phyloP scores from a whole-genome alignment of 192 early-diverging fungal species.

The Thoreauomyces humboldtii region DNA sequence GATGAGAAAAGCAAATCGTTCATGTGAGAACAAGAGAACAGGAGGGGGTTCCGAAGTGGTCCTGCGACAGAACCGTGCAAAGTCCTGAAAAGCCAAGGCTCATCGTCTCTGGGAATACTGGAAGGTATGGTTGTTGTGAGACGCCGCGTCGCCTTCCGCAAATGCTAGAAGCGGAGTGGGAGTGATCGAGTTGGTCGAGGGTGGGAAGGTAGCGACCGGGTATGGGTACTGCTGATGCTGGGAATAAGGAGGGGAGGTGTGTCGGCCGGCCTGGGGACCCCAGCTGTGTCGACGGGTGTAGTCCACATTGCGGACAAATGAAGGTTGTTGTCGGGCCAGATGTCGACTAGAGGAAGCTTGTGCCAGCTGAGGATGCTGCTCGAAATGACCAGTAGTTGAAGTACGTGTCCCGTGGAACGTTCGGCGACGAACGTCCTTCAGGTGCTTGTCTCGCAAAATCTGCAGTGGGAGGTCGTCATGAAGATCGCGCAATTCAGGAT shows the following conservation, averaged over 20 bases:
- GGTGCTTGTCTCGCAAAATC: background rate
- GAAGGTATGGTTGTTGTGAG: no score
- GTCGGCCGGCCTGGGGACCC: background rate
- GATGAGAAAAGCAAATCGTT: no score
- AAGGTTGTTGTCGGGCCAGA: background rate
- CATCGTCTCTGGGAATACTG: no score
- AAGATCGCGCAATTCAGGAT: background rate
- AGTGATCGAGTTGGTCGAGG: no score
- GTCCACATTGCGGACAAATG: background rate
- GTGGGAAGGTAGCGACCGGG: no score
- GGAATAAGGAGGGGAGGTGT: background rate
- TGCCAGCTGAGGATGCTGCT: background rate
- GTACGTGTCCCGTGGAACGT: background rate
- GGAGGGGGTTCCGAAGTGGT: no score
- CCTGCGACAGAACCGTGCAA: no score
- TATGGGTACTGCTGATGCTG: background rate
- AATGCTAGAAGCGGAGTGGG: no score
- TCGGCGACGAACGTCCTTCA: background rate
- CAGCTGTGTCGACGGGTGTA: background rate
- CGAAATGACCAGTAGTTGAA: background rate
- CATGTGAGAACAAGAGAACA: no score
- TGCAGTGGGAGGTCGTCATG: constrained; percentile 5
- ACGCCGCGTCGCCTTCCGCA: no score
- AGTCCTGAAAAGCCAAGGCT: no score
- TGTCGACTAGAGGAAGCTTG: no score